A percentile compares a stretch with the other conserved stretches of the same genome.
phyloP scores from a whole-genome alignment of 305 asterid genomes.

The Nicotiana rustica region DNA sequence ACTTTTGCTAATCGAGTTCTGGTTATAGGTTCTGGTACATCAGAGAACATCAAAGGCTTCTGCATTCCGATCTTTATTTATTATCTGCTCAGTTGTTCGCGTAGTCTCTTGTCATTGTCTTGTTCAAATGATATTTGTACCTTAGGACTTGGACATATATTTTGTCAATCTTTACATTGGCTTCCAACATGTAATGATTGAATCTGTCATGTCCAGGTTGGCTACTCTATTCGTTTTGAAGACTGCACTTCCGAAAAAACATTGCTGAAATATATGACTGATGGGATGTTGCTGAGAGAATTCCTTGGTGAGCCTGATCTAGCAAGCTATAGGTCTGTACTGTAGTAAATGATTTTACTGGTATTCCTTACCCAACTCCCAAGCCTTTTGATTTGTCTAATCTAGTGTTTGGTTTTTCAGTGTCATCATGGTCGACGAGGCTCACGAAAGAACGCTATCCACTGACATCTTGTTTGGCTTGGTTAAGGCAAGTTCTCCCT shows the following conservation, averaged over 20 bases:
- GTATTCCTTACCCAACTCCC: neutral
- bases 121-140: constrained; percentile 12
- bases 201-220: constrained; percentile 56
- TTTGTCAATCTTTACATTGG: neutral
- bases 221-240: constrained; percentile 96
- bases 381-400: constrained; percentile 11
- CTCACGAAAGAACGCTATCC: constrained; percentile 92
- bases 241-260: constrained; percentile 95
- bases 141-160: neutral
- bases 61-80: too few relatives aligned
- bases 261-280: constrained; percentile 85
- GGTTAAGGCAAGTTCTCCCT: constrained; percentile 62
- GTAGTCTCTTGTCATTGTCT: neutral
- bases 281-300: constrained; percentile 88
- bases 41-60: too few relatives aligned
- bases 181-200: constrained; percentile 3
- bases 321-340: constrained; percentile 61
- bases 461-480: constrained; percentile 94
- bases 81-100: too few relatives aligned
- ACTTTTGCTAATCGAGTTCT: too few relatives aligned
- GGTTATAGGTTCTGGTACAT: too few relatives aligned
- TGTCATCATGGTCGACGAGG: constrained; percentile 96
- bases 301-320: constrained; percentile 96
- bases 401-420: constrained; percentile 43
- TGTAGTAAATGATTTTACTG: constrained; percentile 13